Conservation (phyloP, 2,329 filamentous ascomycete species). For the Penicillium sclerotigenum region DNA sequence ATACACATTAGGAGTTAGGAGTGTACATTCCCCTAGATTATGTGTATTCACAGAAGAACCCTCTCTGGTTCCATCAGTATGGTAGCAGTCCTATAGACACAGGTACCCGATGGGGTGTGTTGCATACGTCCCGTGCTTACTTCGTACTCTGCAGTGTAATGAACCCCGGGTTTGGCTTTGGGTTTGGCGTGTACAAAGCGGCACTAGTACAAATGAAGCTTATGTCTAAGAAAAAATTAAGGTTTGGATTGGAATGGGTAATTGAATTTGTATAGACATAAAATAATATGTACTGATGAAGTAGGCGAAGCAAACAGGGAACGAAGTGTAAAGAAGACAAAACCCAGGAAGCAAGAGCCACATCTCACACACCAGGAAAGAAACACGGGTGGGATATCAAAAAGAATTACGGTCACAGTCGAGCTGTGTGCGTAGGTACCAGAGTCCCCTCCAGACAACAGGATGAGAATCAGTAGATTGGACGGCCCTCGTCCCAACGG, state of each 20-base stretch:
- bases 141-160: too few relatives aligned
- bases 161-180: not conserved
- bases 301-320: not conserved
- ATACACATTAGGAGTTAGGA: not conserved
- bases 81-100: not conserved
- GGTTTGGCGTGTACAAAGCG: too few relatives aligned
- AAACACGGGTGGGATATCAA: slow-evolving; percentile 9
- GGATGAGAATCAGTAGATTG: slow-evolving; percentile 36
- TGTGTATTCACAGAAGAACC: not conserved
- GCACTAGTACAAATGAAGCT: not conserved
- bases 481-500: slow-evolving; percentile 43
- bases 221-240: too few relatives aligned
- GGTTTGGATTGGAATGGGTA: not conserved
- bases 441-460: not conserved
- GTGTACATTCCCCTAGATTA: not conserved
- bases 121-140: not conserved
- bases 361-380: slow-evolving; percentile 8
- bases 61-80: not conserved
- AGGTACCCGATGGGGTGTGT: not conserved
- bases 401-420: slow-evolving; percentile 1
- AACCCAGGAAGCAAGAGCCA: slow-evolving; percentile 2
- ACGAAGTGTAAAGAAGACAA: not conserved
- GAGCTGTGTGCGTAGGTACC: slow-evolving; percentile 10
- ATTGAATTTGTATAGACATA: slow-evolving; percentile 12
- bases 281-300: slow-evolving; percentile 19